Evolutionary conservation across 2,329 filamentous ascomycete species (phyloP).

Genomic region (Trichoderma lentiforme): DNA sequence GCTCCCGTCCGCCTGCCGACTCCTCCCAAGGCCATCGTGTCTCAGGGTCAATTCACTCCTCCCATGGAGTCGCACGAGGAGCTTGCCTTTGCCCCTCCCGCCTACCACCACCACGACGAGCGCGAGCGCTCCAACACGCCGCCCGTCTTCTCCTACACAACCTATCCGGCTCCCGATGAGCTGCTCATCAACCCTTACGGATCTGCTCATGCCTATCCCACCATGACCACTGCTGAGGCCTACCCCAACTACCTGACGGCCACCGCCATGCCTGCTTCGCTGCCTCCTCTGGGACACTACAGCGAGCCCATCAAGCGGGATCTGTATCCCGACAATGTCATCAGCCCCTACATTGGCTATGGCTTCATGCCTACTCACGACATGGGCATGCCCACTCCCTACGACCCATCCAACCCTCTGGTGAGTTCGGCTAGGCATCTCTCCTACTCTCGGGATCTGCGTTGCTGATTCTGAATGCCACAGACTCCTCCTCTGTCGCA

Average conservation of each 20-base stretch:
- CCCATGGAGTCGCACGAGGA: constrained; percentile 62
- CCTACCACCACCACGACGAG: constrained; percentile 42
- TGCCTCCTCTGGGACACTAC: constrained; percentile 64
- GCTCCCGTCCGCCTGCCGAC: constrained; percentile 19
- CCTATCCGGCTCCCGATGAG: constrained; percentile 66
- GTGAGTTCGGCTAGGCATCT: constrained; percentile 58
- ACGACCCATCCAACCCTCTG: constrained; percentile 69
- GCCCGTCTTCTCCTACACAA: constrained; percentile 63
- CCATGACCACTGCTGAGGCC: constrained; percentile 48
- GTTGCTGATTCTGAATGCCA: constrained; percentile 46
- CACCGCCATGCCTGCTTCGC: constrained; percentile 53
- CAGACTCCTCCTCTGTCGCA: constrained; percentile 77
- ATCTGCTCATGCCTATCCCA: constrained; percentile 49
- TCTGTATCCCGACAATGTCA: constrained; percentile 53
- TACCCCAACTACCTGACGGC: constrained; percentile 56
- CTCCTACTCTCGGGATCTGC: constrained; percentile 40
- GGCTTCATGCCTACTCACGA: constrained; percentile 63
- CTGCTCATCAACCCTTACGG: constrained; percentile 59
- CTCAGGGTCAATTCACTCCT: constrained; percentile 57
- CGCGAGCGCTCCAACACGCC: constrained; percentile 69
- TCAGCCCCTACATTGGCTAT: constrained; percentile 67
- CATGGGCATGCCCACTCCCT: constrained; percentile 56
- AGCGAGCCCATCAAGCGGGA: constrained; percentile 66
- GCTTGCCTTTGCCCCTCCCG: constrained; percentile 55
- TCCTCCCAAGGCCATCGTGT: constrained; percentile 38